Conservation (phyloP, 345 rosid genomes). For the Lepidium sativum region DNA sequence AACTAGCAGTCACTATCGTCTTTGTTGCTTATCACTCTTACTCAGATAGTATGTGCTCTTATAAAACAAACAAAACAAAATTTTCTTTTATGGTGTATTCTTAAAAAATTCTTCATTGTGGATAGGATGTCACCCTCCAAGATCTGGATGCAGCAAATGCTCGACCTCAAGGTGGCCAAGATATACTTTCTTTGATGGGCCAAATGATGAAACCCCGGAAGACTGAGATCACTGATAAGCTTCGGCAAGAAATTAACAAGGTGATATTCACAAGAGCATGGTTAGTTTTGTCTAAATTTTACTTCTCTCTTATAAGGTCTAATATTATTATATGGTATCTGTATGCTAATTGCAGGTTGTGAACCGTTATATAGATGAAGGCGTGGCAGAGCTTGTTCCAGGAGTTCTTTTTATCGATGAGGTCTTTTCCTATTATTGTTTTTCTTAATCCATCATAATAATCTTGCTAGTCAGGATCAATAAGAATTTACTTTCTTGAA, state of each 20-base stretch:
- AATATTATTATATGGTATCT: background rate
- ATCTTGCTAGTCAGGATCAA: background rate
- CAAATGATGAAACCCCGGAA: conserved; percentile 99
- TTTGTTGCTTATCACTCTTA: background rate
- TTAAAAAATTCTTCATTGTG: too few relatives aligned
- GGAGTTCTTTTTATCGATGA: conserved; percentile 97
- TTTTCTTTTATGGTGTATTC: too few relatives aligned
- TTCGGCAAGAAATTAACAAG: conserved; percentile 97
- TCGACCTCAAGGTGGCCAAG: conserved; percentile 99
- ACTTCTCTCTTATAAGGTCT: background rate
- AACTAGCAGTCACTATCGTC: too few relatives aligned
- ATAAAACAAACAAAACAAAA: background rate
- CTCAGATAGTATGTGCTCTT: background rate
- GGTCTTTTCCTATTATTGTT: conserved; percentile 36
- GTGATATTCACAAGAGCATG: conserved; percentile 25
- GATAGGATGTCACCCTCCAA: conserved; percentile 92
- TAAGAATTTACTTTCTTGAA: background rate
- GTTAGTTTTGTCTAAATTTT: background rate
- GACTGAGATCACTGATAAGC: conserved; percentile 94
- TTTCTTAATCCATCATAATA: background rate
- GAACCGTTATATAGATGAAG: conserved; percentile 90
- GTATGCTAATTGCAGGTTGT: conserved; percentile 58
- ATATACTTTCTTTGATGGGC: conserved; percentile 94
- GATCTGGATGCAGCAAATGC: conserved; percentile 99
- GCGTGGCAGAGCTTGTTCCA: conserved; percentile 92